phyloP scores from a whole-genome alignment of 2,329 filamentous ascomycete species.

The Trematosphaeria pertusa region DNA sequence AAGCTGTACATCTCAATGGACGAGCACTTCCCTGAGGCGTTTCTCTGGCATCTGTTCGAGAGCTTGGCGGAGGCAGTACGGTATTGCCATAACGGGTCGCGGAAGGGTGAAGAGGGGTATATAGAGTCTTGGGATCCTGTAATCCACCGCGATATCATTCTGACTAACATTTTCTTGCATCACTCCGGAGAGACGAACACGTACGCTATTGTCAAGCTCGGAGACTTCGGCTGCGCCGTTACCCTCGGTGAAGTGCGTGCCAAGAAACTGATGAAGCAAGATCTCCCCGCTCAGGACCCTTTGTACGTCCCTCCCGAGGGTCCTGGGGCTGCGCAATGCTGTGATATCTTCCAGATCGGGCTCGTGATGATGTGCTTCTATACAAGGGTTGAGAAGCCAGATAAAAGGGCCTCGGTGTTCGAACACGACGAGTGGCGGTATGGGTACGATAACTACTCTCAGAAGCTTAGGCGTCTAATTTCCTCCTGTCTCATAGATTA shows the following conservation, averaged over 20 bases:
- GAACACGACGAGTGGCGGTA: too few relatives aligned
- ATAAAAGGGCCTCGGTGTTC: too few relatives aligned
- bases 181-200: neutral
- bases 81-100: neutral
- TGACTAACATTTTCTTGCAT: neutral
- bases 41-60: constrained; percentile 4
- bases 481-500: too few relatives aligned
- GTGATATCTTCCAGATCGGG: constrained; percentile 6
- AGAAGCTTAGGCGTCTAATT: too few relatives aligned
- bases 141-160: constrained; percentile 5
- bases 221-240: constrained; percentile 4
- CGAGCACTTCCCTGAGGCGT: constrained; percentile 1
- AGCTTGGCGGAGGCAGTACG: constrained; percentile 1
- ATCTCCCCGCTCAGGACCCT: neutral
- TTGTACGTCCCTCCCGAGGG: constrained; percentile 3
- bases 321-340: neutral
- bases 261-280: too few relatives aligned
- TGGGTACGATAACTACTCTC: too few relatives aligned
- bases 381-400: too few relatives aligned
- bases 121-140: too few relatives aligned
- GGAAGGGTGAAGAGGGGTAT: too few relatives aligned
- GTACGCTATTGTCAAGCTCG: constrained; percentile 1
- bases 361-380: constrained; percentile 5
- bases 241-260: neutral
- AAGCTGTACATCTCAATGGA: neutral